A percentile compares a stretch with the other conserved stretches of the same genome.
Evolutionary conservation across 805 yeast species (phyloP).

Genomic region (Dipodascus geniculatus): DNA sequence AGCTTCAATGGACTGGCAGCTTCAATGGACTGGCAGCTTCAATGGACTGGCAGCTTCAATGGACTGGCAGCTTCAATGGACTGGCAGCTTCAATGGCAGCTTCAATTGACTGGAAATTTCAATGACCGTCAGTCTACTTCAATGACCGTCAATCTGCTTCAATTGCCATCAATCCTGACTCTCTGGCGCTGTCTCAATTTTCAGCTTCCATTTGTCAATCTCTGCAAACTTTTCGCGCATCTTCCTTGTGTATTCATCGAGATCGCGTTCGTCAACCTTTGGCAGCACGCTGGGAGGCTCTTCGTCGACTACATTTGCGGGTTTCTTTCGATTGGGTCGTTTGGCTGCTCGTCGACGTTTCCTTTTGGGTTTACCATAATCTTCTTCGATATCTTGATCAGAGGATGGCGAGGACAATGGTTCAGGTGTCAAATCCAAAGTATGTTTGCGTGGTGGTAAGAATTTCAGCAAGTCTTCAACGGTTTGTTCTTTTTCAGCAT

Average conservation of each 20-base stretch:
- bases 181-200: conserved; percentile 5
- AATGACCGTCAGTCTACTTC: no score
- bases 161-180: neutral
- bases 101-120: no score
- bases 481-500: neutral
- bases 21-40: no score
- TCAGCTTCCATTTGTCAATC: conserved; percentile 11
- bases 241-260: neutral
- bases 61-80: no score
- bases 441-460: neutral
- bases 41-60: no score
- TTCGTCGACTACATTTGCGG: neutral
- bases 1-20: no score
- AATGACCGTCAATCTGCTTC: neutral
- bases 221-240: conserved; percentile 11
- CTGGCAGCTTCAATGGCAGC: no score
- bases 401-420: neutral
- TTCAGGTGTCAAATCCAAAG: neutral
- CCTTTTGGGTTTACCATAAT: neutral
- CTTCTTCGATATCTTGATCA: neutral
- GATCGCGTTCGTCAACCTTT: neutral
- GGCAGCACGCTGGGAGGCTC: neutral
- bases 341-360: neutral
- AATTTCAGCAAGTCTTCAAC: neutral
- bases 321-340: neutral